Evolutionary conservation across 805 yeast species (phyloP).

Genomic region (Saturnispora gosingensis): DNA sequence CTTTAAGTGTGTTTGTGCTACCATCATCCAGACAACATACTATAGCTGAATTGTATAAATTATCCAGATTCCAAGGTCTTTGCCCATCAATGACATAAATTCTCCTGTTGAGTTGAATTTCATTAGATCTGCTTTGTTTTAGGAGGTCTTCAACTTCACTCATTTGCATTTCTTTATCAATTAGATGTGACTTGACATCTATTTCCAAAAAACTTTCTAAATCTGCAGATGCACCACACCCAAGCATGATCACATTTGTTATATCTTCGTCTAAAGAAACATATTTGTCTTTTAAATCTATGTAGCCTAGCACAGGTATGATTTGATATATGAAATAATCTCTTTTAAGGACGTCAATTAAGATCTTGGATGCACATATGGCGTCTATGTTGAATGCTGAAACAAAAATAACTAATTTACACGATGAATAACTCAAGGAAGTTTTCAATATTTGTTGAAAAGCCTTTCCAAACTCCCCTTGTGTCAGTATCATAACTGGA

Average conservation of each 20-base stretch:
- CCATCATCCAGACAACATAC: constrained; percentile 88
- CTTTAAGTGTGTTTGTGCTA: constrained; percentile 46
- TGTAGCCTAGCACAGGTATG: constrained; percentile 87
- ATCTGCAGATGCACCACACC: constrained; percentile 92
- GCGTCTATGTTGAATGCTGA: constrained; percentile 90
- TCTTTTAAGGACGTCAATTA: constrained; percentile 61
- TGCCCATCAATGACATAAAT: constrained; percentile 85
- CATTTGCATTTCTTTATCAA: constrained; percentile 17
- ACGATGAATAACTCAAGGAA: constrained; percentile 87
- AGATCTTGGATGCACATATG: constrained; percentile 75
- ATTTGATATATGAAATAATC: constrained; percentile 81
- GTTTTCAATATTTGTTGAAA: constrained; percentile 59
- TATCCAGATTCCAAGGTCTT: constrained; percentile 95
- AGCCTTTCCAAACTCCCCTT: constrained; percentile 56
- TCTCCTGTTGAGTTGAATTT: constrained; percentile 37
- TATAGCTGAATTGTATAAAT: constrained; percentile 72
- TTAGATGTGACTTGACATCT: constrained; percentile 43
- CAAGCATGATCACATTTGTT: constrained; percentile 66
- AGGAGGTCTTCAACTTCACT: constrained; percentile 1
- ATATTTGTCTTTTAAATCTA: constrained; percentile 62
- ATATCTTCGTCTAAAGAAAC: constrained; percentile 61
- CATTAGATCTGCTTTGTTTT: background rate
- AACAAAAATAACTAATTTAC: constrained; percentile 78
- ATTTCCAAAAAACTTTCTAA: constrained; percentile 64
- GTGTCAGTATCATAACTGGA: constrained; percentile 58